Evolutionary conservation across 192 early-diverging fungal species (phyloP).

Genomic region (Dissophora globulifera): DNA sequence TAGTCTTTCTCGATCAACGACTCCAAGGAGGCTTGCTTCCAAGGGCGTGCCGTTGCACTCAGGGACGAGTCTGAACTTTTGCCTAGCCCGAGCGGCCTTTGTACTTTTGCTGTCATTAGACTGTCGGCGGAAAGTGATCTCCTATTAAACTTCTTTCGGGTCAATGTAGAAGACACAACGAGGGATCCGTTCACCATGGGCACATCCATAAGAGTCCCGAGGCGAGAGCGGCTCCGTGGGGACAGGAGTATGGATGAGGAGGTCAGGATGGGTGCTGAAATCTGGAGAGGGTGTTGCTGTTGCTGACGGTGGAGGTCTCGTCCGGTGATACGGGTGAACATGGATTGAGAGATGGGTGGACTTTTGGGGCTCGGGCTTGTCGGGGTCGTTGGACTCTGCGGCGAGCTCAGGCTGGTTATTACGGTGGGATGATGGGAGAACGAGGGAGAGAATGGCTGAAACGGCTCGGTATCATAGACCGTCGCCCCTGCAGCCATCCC

Average conservation of each 20-base stretch:
- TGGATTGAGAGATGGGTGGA: constrained; percentile 9
- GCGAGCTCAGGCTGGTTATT: not conserved
- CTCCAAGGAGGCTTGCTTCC: constrained; percentile 2
- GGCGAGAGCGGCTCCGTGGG: constrained; percentile 9
- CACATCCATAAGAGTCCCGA: not conserved
- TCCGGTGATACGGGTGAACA: constrained; percentile 10
- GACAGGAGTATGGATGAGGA: too few relatives aligned
- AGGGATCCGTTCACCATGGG: not conserved
- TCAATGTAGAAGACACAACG: not conserved
- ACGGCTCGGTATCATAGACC: constrained; percentile 9
- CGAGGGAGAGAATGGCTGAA: constrained; percentile 9
- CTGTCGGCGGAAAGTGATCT: constrained; percentile 30
- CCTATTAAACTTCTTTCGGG: constrained; percentile 10
- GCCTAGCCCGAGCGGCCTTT: not conserved
- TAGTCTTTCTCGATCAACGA: too few relatives aligned
- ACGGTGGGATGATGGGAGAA: not conserved
- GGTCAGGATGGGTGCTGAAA: constrained; percentile 16
- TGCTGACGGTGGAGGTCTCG: not conserved
- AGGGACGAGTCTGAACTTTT: not conserved
- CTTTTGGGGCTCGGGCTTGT: constrained; percentile 20
- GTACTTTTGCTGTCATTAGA: constrained; percentile 1
- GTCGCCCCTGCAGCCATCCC: constrained; percentile 17
- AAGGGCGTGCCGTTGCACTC: not conserved
- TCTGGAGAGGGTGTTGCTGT: constrained; percentile 4
- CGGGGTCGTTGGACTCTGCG: constrained; percentile 4